phyloP scores from a whole-genome alignment of 345 rosid genomes.

The Ceriops zippeliana region DNA sequence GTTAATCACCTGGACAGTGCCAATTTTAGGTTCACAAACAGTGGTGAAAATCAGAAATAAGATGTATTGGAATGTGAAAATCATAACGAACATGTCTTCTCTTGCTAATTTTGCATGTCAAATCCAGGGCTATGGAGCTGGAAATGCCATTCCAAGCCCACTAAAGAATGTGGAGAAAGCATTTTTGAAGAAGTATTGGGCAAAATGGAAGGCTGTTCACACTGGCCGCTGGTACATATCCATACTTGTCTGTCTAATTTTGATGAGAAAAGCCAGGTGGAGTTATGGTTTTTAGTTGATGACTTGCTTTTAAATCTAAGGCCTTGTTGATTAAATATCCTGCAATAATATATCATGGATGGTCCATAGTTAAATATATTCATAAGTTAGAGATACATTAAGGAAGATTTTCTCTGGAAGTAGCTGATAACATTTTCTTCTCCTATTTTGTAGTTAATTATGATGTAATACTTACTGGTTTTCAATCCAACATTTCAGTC shows the following conservation, averaged over 20 bases:
- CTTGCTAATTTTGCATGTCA: conserved; percentile 12
- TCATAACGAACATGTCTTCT: neutral
- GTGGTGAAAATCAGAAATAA: no score
- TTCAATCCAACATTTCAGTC: conserved; percentile 39
- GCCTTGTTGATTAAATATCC: no score
- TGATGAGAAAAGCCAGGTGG: conserved; percentile 2
- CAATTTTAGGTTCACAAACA: no score
- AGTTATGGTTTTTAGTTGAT: neutral
- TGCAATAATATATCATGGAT: no score
- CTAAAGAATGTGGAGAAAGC: conserved; percentile 80
- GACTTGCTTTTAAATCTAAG: no score
- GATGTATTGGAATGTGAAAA: no score
- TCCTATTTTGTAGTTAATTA: neutral
- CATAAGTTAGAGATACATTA: no score
- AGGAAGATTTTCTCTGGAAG: neutral
- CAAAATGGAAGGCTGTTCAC: conserved; percentile 84
- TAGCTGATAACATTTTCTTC: neutral
- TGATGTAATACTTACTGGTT: neutral
- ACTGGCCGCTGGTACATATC: conserved; percentile 66
- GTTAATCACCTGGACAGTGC: no score
- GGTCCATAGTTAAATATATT: neutral
- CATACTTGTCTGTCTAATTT: neutral
- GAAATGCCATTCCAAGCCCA: conserved; percentile 86
- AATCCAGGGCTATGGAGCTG: conserved; percentile 87
- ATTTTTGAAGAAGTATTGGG: conserved; percentile 81